Conservation (phyloP, 495 filamentous ascomycete species). For the Rhypophila decipiens region DNA sequence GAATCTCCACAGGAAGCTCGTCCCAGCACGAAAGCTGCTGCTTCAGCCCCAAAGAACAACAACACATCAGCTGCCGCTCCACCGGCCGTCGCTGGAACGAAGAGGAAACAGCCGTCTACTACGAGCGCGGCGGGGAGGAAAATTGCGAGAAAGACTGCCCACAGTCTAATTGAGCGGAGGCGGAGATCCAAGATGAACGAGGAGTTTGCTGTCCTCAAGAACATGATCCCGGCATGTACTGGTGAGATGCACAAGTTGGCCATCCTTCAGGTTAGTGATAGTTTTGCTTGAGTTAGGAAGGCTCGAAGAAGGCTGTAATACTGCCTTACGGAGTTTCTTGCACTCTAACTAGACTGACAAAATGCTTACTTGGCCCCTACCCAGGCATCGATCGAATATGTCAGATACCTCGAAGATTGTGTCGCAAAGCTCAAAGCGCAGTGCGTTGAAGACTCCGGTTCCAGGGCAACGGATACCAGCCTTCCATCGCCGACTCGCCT, state of each 20-base stretch:
- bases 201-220: constrained; percentile 88
- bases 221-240: constrained; percentile 88
- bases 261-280: constrained; percentile 72
- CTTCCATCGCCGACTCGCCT: constrained; percentile 17
- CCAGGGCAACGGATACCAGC: constrained; percentile 4
- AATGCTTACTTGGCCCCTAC: background rate
- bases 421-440: constrained; percentile 72
- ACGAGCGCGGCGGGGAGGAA: constrained; percentile 81
- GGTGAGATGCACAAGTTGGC: constrained; percentile 98
- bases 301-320: background rate
- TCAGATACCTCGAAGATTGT: constrained; percentile 89
- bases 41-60: constrained; percentile 3
- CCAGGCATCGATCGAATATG: constrained; percentile 93
- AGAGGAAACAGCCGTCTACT: constrained; percentile 63
- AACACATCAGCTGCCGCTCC: constrained; percentile 23
- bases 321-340: background rate
- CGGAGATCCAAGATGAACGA: constrained; percentile 98
- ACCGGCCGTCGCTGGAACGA: constrained; percentile 38
- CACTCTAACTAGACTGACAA: background rate
- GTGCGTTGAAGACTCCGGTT: constrained; percentile 18
- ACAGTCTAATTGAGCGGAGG: constrained; percentile 88
- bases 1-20: constrained; percentile 25
- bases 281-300: too few species aligned
- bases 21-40: constrained; percentile 6
- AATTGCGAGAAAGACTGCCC: constrained; percentile 92